Conservation (phyloP, 768 basidiomycete genomes). For the Pleurotus sapidus region DNA sequence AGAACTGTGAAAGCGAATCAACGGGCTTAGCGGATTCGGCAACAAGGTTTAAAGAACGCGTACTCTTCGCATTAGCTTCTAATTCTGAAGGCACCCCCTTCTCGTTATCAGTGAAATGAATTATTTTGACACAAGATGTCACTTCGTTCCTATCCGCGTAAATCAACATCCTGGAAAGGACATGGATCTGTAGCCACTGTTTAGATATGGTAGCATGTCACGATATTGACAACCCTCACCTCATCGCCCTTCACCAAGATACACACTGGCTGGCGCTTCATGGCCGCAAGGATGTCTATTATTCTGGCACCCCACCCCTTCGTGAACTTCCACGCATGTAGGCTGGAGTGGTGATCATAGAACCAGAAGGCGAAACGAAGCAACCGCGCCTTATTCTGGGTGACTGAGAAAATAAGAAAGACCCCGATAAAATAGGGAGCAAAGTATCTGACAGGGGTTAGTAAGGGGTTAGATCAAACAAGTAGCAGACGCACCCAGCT, state of each 20-base stretch:
- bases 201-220: not conserved
- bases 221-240: conserved; percentile 31
- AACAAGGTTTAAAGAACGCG: conserved; percentile 11
- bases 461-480: not conserved
- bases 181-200: conserved; percentile 48
- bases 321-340: conserved; percentile 39
- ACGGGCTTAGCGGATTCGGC: not conserved
- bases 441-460: conserved; percentile 45
- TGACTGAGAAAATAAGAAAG: conserved; percentile 40
- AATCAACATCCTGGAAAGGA: conserved; percentile 59
- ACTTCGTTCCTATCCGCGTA: conserved; percentile 70
- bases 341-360: conserved; percentile 54
- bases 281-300: conserved; percentile 37
- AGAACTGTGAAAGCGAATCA: conserved; percentile 18
- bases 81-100: conserved; percentile 62
- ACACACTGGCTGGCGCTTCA: conserved; percentile 56
- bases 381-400: conserved; percentile 52
- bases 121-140: conserved; percentile 64
- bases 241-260: conserved; percentile 65
- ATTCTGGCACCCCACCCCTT: conserved; percentile 40
- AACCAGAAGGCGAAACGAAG: conserved; percentile 58
- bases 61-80: conserved; percentile 69
- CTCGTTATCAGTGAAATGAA: conserved; percentile 59
- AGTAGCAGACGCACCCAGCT: conserved; percentile 38
- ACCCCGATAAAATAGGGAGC: conserved; percentile 57